Percentiles rank a stretch among this genome's conserved stretches.
Evolutionary conservation across 257 asterid genomes (phyloP).

Genomic region (Solanum bulbocastanum): DNA sequence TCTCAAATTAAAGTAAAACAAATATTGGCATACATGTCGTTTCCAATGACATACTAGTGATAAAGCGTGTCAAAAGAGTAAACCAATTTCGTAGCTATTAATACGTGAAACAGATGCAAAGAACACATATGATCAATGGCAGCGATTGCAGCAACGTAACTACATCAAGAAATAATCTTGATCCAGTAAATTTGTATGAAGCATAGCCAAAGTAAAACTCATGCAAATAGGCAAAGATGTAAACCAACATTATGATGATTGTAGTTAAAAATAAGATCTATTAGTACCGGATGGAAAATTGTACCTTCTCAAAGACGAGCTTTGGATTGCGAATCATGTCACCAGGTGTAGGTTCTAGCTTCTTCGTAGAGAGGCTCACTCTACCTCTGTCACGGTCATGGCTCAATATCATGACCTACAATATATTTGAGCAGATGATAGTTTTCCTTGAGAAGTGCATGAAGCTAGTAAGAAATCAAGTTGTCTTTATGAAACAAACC

Average conservation of each 20-base stretch:
- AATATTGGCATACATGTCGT: not conserved
- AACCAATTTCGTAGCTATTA: not conserved
- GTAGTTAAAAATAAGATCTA: not conserved
- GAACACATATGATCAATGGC: not conserved
- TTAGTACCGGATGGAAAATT: not conserved
- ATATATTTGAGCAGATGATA: slow-evolving; percentile 1
- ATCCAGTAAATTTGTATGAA: not conserved
- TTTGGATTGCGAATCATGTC: slow-evolving; percentile 99
- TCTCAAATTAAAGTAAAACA: not conserved
- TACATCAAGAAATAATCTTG: not conserved
- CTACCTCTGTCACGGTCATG: slow-evolving; percentile 99
- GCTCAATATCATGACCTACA: slow-evolving; percentile 92
- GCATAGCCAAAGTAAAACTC: not conserved
- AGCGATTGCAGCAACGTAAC: not conserved
- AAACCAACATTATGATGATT: not conserved
- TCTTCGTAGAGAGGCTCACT: slow-evolving; percentile 92
- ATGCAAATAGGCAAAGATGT: not conserved
- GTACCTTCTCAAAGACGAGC: slow-evolving; percentile 87
- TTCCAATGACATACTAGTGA: not conserved
- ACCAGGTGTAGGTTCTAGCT: slow-evolving; percentile 96
- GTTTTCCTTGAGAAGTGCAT: not conserved
- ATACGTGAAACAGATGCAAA: not conserved
- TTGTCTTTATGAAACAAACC: slow-evolving; percentile 24
- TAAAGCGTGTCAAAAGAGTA: not conserved
- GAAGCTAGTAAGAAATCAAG: not conserved